Evolutionary conservation across 192 early-diverging fungal genomes (phyloP).

Genomic region (Entomortierella parvispora): DNA sequence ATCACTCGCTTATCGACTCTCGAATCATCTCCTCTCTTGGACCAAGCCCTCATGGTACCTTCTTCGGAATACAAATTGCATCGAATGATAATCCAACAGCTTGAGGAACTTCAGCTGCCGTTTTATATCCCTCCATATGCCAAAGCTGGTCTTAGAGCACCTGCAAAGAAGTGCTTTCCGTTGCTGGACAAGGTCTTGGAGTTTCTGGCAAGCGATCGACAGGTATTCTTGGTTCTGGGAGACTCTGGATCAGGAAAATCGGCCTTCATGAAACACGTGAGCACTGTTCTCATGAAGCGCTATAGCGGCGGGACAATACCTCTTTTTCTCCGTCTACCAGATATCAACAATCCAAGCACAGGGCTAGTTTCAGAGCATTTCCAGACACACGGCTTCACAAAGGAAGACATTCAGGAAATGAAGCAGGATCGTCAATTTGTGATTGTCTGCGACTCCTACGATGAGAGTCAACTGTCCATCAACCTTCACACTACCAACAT

Average conservation of each 20-base stretch:
- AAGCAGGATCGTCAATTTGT: conserved; percentile 11
- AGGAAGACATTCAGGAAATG: conserved; percentile 19
- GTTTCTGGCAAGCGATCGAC: conserved; percentile 10
- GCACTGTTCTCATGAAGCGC: not conserved
- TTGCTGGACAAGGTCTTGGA: conserved; percentile 14
- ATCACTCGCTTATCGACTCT: conserved; percentile 11
- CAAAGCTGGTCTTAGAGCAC: conserved; percentile 8
- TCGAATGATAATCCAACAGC: conserved; percentile 1
- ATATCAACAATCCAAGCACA: not conserved
- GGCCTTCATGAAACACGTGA: conserved; percentile 13
- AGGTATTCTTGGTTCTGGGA: conserved; percentile 25
- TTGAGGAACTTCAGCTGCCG: conserved; percentile 3
- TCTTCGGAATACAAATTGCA: conserved; percentile 17
- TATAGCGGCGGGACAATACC: conserved; percentile 16
- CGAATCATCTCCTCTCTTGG: conserved; percentile 9
- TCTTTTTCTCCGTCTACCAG: not conserved
- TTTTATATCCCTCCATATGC: conserved; percentile 11
- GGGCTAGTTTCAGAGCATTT: not conserved
- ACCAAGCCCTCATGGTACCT: conserved; percentile 1
- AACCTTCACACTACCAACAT: conserved; percentile 12
- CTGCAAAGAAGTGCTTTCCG: conserved; percentile 1
- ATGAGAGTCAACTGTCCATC: conserved; percentile 1
- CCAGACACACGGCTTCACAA: not conserved
- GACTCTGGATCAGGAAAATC: conserved; percentile 27
- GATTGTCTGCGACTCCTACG: conserved; percentile 21